Evolutionary conservation across 345 rosid species (phyloP).

Genomic region (Odontarrhena argentea): DNA sequence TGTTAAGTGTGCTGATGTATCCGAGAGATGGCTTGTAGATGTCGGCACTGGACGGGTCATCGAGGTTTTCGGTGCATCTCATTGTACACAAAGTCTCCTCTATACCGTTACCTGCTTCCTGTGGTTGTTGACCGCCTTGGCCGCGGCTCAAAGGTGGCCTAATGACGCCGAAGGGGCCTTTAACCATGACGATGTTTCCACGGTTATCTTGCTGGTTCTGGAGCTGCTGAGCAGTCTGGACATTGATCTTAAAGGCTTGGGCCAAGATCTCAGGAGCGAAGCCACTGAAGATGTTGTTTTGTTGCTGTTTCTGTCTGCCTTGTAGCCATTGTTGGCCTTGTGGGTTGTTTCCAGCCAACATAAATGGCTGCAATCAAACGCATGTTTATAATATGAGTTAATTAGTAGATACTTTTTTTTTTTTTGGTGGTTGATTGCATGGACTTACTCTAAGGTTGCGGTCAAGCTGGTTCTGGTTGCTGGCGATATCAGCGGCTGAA

Average conservation of each 20-base stretch:
- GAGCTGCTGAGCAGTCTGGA: constrained; percentile 47
- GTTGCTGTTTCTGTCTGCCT: constrained; percentile 34
- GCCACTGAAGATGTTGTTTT: constrained; percentile 59
- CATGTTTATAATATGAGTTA: background rate
- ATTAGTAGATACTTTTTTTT: background rate
- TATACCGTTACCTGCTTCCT: constrained; percentile 43
- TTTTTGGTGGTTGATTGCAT: background rate
- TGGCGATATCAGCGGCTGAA: constrained; percentile 44
- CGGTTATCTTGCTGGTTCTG: constrained; percentile 49
- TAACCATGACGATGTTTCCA: constrained; percentile 56
- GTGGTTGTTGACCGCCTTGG: constrained; percentile 24
- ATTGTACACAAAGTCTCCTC: constrained; percentile 67
- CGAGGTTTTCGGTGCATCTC: constrained; percentile 57
- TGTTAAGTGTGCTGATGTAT: constrained; percentile 50
- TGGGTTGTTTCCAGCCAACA: constrained; percentile 63
- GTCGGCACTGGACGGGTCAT: constrained; percentile 53
- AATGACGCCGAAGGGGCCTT: constrained; percentile 44
- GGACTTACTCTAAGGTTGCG: constrained; percentile 52
- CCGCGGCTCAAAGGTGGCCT: constrained; percentile 46
- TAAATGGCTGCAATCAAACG: constrained; percentile 44
- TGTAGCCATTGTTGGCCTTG: constrained; percentile 38
- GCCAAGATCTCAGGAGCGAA: constrained; percentile 50
- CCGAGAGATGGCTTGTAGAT: constrained; percentile 53
- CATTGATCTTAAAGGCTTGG: constrained; percentile 52
- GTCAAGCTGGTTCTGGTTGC: constrained; percentile 59